Evolutionary conservation across 768 basidiomycete species (phyloP), one percentile per base, ranked within the genome.

Genomic region (Russula griseocarnosa): DNA sequence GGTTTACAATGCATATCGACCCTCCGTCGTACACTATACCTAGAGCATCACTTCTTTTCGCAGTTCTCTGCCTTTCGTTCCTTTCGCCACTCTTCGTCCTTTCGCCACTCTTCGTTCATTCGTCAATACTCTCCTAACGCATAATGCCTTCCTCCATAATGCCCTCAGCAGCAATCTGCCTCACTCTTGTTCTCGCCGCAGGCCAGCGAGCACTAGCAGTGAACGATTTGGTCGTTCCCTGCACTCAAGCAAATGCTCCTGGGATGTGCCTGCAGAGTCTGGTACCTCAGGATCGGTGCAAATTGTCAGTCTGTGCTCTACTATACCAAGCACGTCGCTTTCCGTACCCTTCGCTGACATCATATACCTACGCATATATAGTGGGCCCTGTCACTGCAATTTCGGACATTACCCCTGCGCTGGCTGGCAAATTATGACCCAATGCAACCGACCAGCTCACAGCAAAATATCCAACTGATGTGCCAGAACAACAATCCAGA

Each of bases 191-290:
- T 10, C 24, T 63, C 18, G 28, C 56, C 1, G 61, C 16, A 13
- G 38, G 61, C 22, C 40, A 28, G n/a, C 30, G 9, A 52, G 63
- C 44, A 6, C 18, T 61, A 14, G 58, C 63, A 10, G 42, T 26
- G 34, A 66, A 66, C 40, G 62, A 63, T 28, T 63, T 53, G 66
- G 28, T 28, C 1, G 47, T 20, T 49, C 66, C 66, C 1, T 66
- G 66, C 51, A 38, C 24, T 2, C 52, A 49, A 32, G 56, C n/a
- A 8, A 46, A 24, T 66, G 66, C 30, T 54, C 62, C 34, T 66
- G 57, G 51, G 57, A 66, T 13, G 1, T 66, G 2, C 66, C 66
- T 22, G 38, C 18, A 5, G 16, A 53, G 22, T 49, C 54, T 2
- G 28, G 34, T 6, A n/a, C 42, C 30, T 60, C 62, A 1, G 58